Evolutionary conservation across 495 filamentous ascomycete species (phyloP), one percentile per base, ranked within the genome.

Genomic region (Aspergillus ellipticus): DNA sequence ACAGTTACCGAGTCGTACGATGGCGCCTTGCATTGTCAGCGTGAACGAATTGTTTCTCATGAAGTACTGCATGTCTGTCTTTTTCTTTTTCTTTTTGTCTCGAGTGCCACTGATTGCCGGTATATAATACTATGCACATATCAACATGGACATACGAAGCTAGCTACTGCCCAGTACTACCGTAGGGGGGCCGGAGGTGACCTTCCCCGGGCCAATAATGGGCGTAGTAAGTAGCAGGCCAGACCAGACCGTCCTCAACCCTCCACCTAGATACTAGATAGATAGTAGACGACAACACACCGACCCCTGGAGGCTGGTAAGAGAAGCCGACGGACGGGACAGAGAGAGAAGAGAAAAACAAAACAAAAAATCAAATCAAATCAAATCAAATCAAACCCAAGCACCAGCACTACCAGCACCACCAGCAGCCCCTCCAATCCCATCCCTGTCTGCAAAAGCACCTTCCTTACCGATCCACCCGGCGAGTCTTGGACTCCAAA

Each of bases 1-100:
- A 33, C 35, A 28, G 24, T 7, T 28, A 28, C n/a, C 35, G 11
- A 3, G 35, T 39, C 35, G 35, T 39, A 39, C 13, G 35, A 39
- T 39, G n/a, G 35, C 35, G 35, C 35, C 35, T 16, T 48, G 45
- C 45, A 48, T 48, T 48, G 24, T 48, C 13, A 48, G 45, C 45
- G 45, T 48, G 22, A 29, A 48, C 13, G 22, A 48, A 48, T 29
- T 28, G 4, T 22, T 48, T 17, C 22, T 28, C 17, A 19, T 45
- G 42, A 28, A 28, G 24, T 28, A 28, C 24, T 28, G 24, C 24
- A 28, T 28, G 4, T 28, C 24, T 28, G 3, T 28, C 24, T 33
- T 46, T 22, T 35, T 46, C 22, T 54, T 26, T 10, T 47, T 35
- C 15, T 28, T 28, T 28, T 28, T 28, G 24, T 28, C 24, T 28